These are phyloP conservation scores for Parathielavia hyrcaniae DNA, from an alignment of 495 filamentous ascomycete species.

Conservation along the genomic window DNA sequence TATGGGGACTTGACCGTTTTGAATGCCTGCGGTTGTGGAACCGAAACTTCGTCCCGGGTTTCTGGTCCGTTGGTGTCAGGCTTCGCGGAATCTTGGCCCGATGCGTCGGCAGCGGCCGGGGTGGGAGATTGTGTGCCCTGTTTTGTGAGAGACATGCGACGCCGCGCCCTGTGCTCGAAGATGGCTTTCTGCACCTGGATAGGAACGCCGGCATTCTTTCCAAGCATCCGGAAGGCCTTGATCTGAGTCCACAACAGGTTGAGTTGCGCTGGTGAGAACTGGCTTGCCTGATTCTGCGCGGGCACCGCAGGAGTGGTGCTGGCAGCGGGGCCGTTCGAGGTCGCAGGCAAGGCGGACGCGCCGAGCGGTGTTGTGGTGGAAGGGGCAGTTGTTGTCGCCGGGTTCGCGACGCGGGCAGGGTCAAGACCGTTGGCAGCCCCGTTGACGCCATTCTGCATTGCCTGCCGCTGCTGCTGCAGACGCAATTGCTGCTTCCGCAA, in stretches of 20 bases:
- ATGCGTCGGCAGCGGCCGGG: conserved; percentile 45
- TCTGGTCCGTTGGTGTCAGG: conserved; percentile 24
- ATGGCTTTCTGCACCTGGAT: conserved; percentile 66
- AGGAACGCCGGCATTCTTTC: conserved; percentile 74
- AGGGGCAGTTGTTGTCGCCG: conserved; percentile 30
- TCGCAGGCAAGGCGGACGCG: conserved; percentile 33
- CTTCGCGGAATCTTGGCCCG: conserved; percentile 47
- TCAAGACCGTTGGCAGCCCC: conserved; percentile 45
- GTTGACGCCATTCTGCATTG: conserved; percentile 38
- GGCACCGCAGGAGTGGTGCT: conserved; percentile 16
- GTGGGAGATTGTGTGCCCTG: conserved; percentile 40
- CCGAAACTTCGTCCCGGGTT: conserved; percentile 28
- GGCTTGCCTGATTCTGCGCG: conserved; percentile 22
- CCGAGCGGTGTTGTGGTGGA: conserved; percentile 29
- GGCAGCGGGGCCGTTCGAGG: conserved; percentile 40
- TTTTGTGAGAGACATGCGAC: conserved; percentile 51
- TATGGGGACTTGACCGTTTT: conserved; percentile 65
- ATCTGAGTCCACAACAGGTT: conserved; percentile 69
- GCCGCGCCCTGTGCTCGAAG: conserved; percentile 61
- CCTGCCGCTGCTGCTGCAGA: conserved; percentile 41
- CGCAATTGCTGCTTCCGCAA: conserved; percentile 47
- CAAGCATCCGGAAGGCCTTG: conserved; percentile 70
- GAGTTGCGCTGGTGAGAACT: conserved; percentile 67
- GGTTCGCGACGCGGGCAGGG: conserved; percentile 33
- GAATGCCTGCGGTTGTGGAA: conserved; percentile 35